Evolutionary conservation across 192 early-diverging fungal genomes (phyloP).

Genomic region (Coemansia sp.): DNA sequence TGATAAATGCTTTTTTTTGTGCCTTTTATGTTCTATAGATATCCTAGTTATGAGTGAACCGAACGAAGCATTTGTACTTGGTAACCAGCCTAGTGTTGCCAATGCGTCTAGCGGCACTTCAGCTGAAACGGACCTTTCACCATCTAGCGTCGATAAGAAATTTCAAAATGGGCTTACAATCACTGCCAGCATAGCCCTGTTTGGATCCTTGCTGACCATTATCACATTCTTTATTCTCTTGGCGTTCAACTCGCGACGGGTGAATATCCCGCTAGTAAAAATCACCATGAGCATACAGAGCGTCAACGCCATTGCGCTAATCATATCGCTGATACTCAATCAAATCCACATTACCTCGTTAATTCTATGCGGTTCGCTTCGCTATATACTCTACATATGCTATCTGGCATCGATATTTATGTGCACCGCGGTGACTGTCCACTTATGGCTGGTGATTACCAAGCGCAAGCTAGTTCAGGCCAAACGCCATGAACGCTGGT

Average conservation of each 20-base stretch:
- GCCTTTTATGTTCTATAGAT: not conserved
- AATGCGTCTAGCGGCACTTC: no score
- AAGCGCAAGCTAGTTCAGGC: slow-evolving; percentile 33
- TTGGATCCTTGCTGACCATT: slow-evolving; percentile 27
- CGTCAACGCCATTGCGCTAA: slow-evolving; percentile 35
- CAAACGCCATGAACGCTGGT: slow-evolving; percentile 49
- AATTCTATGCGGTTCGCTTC: slow-evolving; percentile 32
- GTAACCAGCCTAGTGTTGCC: no score
- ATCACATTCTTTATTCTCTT: slow-evolving; percentile 34
- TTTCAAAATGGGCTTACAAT: slow-evolving; percentile 14
- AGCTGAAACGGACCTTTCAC: no score
- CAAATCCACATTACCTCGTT: slow-evolving; percentile 21
- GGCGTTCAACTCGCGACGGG: slow-evolving; percentile 27
- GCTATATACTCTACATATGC: slow-evolving; percentile 44
- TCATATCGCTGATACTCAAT: slow-evolving; percentile 27
- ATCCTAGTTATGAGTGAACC: slow-evolving; percentile 2
- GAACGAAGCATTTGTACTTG: not conserved
- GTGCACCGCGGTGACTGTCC: slow-evolving; percentile 40
- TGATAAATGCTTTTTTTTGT: no score
- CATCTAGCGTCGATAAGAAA: not conserved
- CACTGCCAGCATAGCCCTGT: slow-evolving; percentile 21
- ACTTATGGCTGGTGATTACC: slow-evolving; percentile 51
- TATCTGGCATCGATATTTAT: slow-evolving; percentile 53
- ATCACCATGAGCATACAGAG: slow-evolving; percentile 46
- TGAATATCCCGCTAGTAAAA: slow-evolving; percentile 47